phyloP scores from a whole-genome alignment of 1,139 yeast genomes.

The Hyphopichia burtonii region DNA sequence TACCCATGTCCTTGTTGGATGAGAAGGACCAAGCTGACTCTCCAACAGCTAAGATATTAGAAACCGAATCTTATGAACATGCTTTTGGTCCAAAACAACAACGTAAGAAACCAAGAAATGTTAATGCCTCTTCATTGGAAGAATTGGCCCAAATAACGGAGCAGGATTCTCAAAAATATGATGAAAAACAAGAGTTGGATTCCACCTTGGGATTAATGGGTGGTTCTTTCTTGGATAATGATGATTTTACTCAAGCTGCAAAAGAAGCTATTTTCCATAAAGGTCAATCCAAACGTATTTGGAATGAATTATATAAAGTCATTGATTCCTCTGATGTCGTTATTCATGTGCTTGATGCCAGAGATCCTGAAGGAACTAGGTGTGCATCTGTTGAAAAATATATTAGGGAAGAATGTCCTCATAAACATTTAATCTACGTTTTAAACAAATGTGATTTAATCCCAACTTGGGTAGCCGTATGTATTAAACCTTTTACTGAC shows the following conservation, averaged over 20 bases:
- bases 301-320: conserved; percentile 97
- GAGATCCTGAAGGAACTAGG: conserved; percentile 96
- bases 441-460: conserved; percentile 97
- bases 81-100: conserved; percentile 96
- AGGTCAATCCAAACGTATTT: conserved; percentile 97
- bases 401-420: conserved; percentile 91
- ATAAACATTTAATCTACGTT: conserved; percentile 91
- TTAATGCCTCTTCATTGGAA: conserved; percentile 72
- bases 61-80: conserved; percentile 78
- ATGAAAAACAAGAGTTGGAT: conserved; percentile 73
- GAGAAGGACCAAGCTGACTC: conserved; percentile 74
- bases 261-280: conserved; percentile 94
- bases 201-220: conserved; percentile 82
- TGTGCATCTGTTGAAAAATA: conserved; percentile 93
- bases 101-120: conserved; percentile 81
- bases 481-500: conserved; percentile 36
- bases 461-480: conserved; percentile 99
- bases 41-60: conserved; percentile 78
- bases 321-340: conserved; percentile 96
- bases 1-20: conserved; percentile 93
- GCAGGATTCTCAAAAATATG: conserved; percentile 57
- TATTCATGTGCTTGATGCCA: conserved; percentile 92
- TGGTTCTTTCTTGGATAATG: conserved; percentile 61
- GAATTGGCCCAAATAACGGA: conserved; percentile 70
- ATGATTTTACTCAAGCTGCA: conserved; percentile 85